Evolutionary conservation across 2,329 filamentous ascomycete species (phyloP), one percentile per base, ranked within the genome.

Genomic region (Fusarium denticulatum): DNA sequence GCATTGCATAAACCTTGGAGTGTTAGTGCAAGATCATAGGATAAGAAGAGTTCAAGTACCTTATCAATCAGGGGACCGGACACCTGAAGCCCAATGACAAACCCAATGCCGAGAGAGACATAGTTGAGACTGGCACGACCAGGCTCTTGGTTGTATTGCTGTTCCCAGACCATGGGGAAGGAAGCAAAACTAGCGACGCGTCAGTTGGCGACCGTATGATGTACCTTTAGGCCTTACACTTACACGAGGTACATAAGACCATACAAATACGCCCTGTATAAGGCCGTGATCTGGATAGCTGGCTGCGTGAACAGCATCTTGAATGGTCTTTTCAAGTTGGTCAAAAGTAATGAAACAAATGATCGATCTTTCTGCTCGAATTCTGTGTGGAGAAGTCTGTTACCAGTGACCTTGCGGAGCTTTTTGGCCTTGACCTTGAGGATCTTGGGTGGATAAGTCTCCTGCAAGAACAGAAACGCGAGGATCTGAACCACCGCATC

Each of bases 51-150:
- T 2, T 12, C 22, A 18, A 4, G 1, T 72, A 80, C 80, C 74
- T 77, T 80, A 58, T 82, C 81, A 10, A 82, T 82, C 2, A 80
- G 30, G 4, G 82, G 82, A 0, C 80, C 87, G 24, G 90, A 87
- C 7, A 90, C 82, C 1, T 83, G 82, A 5, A 88, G 86, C 5
- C 89, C 89, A 53, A 91, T 85, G 52, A 90, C 88, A 6, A 83
- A 81, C 0, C 87, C 88, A 6, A 88, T 69, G 0, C 86, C 87
- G 2, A 89, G 83, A 2, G 86, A 87, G 0, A 90, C 79, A 70
- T 88, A 90, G 42, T 88, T 84, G 5, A 90, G 79, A 20, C 88
- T 87, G 0, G 85, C 83, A 11, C 81, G 80, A 2, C 85, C 85
- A 10, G 83, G 79, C 3, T 83, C 83, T 70, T 88, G 85, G 24